Evolutionary conservation across 2,329 filamentous ascomycete genomes (phyloP).

Genomic region (Endoconidiophora laricicola): DNA sequence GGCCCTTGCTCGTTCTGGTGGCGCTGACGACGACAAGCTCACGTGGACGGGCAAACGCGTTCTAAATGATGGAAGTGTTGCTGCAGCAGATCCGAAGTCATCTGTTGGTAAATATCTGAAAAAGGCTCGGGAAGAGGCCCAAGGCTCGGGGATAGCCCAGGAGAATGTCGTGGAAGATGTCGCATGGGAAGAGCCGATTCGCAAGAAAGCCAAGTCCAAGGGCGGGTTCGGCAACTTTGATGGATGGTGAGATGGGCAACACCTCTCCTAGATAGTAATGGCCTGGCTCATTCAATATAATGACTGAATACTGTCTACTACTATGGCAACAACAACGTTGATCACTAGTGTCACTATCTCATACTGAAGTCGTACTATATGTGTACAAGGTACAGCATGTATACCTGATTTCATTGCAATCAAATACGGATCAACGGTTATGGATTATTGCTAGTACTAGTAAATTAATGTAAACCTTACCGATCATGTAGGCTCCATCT

Average conservation of each 20-base stretch:
- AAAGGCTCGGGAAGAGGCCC: slow-evolving; percentile 10
- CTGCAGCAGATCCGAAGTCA: slow-evolving; percentile 25
- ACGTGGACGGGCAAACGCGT: slow-evolving; percentile 96
- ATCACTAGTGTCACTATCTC: too few species aligned
- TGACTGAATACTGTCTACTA: too few species aligned
- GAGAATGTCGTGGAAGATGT: slow-evolving; percentile 49
- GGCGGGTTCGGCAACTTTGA: slow-evolving; percentile 92
- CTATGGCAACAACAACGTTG: too few species aligned
- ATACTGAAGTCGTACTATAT: too few species aligned
- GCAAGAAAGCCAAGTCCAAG: slow-evolving; percentile 59
- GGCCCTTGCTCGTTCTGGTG: slow-evolving; percentile 46
- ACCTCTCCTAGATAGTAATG: too few species aligned
- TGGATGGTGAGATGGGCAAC: slow-evolving; percentile 49
- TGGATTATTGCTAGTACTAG: too few species aligned
- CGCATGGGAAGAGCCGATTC: slow-evolving; percentile 51
- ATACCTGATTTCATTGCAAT: too few species aligned
- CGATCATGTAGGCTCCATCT: too few species aligned
- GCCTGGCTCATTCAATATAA: too few species aligned
- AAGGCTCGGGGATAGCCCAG: slow-evolving; percentile 17
- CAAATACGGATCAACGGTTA: too few species aligned
- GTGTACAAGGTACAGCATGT: too few species aligned
- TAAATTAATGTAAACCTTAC: too few species aligned
- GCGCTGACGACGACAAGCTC: slow-evolving; percentile 70
- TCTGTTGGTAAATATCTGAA: slow-evolving; percentile 67
- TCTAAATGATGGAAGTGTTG: slow-evolving; percentile 45